Evolutionary conservation across 2,329 filamentous ascomycete genomes (phyloP).

Genomic region (Nakataea oryzae): DNA sequence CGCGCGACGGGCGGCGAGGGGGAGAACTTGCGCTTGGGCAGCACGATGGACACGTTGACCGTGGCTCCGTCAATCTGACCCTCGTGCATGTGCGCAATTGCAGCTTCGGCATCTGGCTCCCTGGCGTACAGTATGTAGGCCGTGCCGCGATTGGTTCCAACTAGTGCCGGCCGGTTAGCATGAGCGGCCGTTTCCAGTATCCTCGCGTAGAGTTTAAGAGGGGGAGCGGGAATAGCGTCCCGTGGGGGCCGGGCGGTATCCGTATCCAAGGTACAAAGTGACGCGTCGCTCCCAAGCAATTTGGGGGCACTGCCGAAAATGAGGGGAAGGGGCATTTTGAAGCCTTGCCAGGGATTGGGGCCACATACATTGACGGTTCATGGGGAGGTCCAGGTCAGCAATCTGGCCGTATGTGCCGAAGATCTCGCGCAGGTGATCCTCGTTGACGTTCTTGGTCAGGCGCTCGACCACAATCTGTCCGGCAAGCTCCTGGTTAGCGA

Average conservation of each 20-base stretch:
- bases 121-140: constrained; percentile 82
- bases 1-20: constrained; percentile 65
- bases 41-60: constrained; percentile 80
- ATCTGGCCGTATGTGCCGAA: constrained; percentile 84
- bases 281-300: neutral
- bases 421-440: constrained; percentile 80
- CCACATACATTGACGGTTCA: constrained; percentile 70
- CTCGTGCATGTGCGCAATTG: constrained; percentile 96
- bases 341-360: constrained; percentile 3
- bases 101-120: constrained; percentile 70
- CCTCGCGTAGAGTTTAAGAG: neutral
- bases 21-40: constrained; percentile 75
- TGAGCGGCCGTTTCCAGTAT: neutral
- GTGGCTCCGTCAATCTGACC: constrained; percentile 79
- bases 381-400: constrained; percentile 76
- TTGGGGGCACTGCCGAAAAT: neutral
- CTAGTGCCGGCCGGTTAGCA: constrained; percentile 5
- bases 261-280: neutral
- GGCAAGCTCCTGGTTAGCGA: constrained; percentile 2
- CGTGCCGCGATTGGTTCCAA: constrained; percentile 79
- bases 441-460: constrained; percentile 88
- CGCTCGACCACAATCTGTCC: constrained; percentile 86
- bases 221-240: neutral
- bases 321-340: neutral
- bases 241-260: neutral